These are phyloP conservation scores for Styphnolobium japonicum DNA, from an alignment of 306 rosid species.

Conservation along the genomic window DNA sequence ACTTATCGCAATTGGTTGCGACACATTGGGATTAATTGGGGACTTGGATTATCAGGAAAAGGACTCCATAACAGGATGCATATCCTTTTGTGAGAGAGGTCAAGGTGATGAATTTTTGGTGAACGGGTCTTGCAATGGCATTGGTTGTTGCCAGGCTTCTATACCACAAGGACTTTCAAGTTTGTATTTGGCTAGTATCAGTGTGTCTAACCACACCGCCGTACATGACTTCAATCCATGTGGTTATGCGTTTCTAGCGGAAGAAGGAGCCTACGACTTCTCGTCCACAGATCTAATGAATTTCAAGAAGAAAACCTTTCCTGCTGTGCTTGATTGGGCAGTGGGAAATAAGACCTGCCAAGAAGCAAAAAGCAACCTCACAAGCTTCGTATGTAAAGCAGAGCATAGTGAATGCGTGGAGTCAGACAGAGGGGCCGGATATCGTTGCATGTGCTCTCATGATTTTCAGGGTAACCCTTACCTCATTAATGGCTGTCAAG, in stretches of 20 bases:
- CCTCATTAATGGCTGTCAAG: constrained; percentile 25
- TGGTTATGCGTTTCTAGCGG: constrained; percentile 25
- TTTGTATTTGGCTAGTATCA: not conserved
- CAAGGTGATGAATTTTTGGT: too few relatives aligned
- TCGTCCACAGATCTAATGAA: not conserved
- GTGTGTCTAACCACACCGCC: fast-evolving
- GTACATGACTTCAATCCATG: constrained; percentile 19
- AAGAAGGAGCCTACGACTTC: constrained; percentile 28
- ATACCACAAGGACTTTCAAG: not conserved
- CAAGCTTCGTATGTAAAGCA: not conserved
- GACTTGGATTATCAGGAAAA: too few relatives aligned
- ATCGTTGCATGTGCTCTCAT: constrained; percentile 17
- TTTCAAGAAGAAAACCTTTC: not conserved
- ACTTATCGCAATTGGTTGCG: not conserved
- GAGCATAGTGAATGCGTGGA: not conserved
- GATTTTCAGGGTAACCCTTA: constrained; percentile 36
- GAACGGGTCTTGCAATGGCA: not conserved
- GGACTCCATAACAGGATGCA: not conserved
- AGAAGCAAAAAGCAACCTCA: not conserved
- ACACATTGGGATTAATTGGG: not conserved
- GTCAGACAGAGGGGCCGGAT: not conserved
- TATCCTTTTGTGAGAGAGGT: too few relatives aligned
- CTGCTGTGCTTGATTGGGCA: constrained; percentile 44
- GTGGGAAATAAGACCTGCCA: constrained; percentile 28
- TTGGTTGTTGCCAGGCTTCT: not conserved